Base-by-base conservation (phyloP, 2,329 filamentous ascomycete genomes). In the Ophiocordyceps camponoti-floridani region DNA sequence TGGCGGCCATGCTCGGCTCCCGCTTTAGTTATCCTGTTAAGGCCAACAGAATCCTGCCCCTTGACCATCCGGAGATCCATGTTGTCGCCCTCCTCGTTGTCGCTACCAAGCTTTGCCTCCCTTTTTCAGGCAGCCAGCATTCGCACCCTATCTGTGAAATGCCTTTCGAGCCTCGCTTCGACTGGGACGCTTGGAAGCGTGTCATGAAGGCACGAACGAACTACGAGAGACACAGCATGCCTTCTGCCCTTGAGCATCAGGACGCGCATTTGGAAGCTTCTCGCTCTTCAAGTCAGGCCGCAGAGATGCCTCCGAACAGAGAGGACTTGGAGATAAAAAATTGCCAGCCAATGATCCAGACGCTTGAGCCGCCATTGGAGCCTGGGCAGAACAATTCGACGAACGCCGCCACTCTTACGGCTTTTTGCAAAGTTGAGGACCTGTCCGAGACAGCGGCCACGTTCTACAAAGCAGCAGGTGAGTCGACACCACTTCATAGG, bases 41-140 rank as follows among this genome's bases (percentile, higher is more conserved):
- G 4, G 64, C 60, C 28, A 56, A 59, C 44, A 61, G 62, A 47
- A 61, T 67, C 47, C 61, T 68, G 26, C 61, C 72, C 9, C 62
- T 79, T 14, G 67, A 77, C 43, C 72, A 82, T 49, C 86, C 91
- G 0, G 91, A 96, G 54, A 66, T 84, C 6, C 73, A 83, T 40
- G 63, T 95, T 1, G 67, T 86, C 45, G 70, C 79, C 4, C 64
- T 85, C 4, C 59, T 94, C 4, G 66, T 94, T 2, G 69, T 94
- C 13, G 77, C 82, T 4, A 77, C 82, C 4, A 95, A 95, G 53
- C 59, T 94, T 2, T 67, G 82, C 18, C 87, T 85, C 53, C 85
- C 89, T 0, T 76, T 94, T 41, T 77, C 85, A 53, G 64, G 66
- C 19, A 54, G 67, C 51, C 72, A 70, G 8, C 59, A 56, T 33